Base-by-base conservation (phyloP, 805 yeast genomes). In the Komagataella ulmi region DNA sequence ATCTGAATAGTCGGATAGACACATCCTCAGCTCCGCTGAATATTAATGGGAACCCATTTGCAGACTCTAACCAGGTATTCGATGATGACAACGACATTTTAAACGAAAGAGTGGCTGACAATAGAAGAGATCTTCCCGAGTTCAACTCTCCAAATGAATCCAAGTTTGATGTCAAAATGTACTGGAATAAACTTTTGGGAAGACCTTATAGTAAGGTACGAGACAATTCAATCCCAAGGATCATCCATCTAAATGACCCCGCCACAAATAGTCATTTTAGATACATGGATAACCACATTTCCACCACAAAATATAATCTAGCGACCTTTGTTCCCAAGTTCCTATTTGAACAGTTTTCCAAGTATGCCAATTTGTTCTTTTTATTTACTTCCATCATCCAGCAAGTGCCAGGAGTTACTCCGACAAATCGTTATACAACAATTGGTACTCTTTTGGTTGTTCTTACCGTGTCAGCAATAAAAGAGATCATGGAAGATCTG, bases 361-460 rank as follows among this genome's bases (percentile, higher is more conserved):
- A 91, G 67, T 95, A 93, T 64, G 97, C 99, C 8, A 93, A 93
- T 63, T 71, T 93, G 65, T 93, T 93, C 69, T 93, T 93, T 65
- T 70, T 93, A 50, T 87, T 88, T 70, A 93, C 99, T 0, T 85
- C 97, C 1, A 75, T 79, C 44, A 91, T 93, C 58, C 99, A 93
- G 70, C 99, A 93, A 65, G 98, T 93, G 10, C 99, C 99, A 3
- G 78, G 83, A 56, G 98, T 93, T 3, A 81, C 97, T 0, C 99
- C 99, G 10, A 93, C 98, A 0, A 93, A 93, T 68, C 71, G 97
- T 66, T 93, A 81, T 62, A 93, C 99, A 3, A 93, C 99, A 0
- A 86, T 93, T 47, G 95, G 95, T 49, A 95, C 99, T 0, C 74
- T 93, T 55, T 66, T 82, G 24, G 79, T 91, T 24, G 99, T 93